Conservation (phyloP, 169 alveolate species). For the Plasmodium vinckei region DNA sequence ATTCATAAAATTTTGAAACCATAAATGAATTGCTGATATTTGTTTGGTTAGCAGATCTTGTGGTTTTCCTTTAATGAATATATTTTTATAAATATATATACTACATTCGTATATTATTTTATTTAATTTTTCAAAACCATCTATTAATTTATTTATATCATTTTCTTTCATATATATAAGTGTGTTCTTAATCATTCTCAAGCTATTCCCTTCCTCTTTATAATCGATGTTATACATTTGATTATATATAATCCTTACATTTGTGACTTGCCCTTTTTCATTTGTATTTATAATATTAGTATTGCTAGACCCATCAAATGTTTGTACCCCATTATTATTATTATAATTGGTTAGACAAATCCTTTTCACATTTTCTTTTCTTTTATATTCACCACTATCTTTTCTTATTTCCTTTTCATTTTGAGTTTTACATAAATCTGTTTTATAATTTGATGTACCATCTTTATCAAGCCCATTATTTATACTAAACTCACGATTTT, state of each 20-base stretch:
- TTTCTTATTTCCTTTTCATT: too few species aligned
- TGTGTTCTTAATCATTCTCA: background rate
- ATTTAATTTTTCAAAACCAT: conserved; percentile 23
- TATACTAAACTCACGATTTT: background rate
- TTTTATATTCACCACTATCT: background rate
- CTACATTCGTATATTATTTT: conserved; percentile 34
- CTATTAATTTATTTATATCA: conserved; percentile 31
- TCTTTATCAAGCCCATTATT: too few species aligned
- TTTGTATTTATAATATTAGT: background rate
- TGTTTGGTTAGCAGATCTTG: conserved; percentile 3
- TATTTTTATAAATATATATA: conserved; percentile 17
- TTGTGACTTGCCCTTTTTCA: background rate
- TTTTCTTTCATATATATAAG: conserved; percentile 46
- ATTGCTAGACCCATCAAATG: background rate
- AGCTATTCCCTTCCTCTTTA: background rate
- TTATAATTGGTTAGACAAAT: too few species aligned
- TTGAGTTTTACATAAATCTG: too few species aligned
- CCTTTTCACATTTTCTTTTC: too few species aligned
- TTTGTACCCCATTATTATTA: too few species aligned
- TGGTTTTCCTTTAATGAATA: conserved; percentile 5
- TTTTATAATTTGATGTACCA: too few species aligned
- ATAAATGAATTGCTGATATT: background rate
- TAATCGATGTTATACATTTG: background rate
- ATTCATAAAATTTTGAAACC: conserved; percentile 43
- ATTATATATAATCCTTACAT: background rate